Evolutionary conservation across 352 stramenopile genomes (phyloP).

Genomic region (Globisporangium recalcitrans): DNA sequence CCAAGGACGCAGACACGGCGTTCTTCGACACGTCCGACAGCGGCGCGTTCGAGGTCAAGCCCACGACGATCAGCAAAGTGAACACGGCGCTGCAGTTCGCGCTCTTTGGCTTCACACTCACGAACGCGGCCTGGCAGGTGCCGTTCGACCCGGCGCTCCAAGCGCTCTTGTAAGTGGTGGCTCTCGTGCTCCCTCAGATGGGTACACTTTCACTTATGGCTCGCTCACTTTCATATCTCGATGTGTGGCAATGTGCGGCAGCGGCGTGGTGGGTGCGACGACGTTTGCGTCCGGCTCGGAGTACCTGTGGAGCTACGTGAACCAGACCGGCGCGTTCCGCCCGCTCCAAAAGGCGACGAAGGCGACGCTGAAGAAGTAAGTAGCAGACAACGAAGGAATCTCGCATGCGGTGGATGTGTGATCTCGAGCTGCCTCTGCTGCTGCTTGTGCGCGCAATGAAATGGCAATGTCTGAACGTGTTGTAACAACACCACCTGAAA

Average conservation of each 20-base stretch:
- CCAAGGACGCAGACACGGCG: conserved; percentile 53
- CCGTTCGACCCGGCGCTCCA: conserved; percentile 48
- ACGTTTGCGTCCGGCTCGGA: conserved; percentile 73
- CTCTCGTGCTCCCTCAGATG: conserved; percentile 15
- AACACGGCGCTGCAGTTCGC: conserved; percentile 79
- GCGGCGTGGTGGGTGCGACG: conserved; percentile 59
- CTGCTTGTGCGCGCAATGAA: too few relatives aligned
- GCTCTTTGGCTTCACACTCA: conserved; percentile 66
- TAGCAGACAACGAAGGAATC: conserved; percentile 1
- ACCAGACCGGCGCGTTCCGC: conserved; percentile 63
- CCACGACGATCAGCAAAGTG: conserved; percentile 67
- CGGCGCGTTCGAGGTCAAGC: conserved; percentile 66
- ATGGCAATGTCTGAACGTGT: too few relatives aligned
- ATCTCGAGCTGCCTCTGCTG: too few relatives aligned
- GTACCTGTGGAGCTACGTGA: conserved; percentile 73
- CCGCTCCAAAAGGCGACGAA: conserved; percentile 33
- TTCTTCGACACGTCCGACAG: conserved; percentile 80
- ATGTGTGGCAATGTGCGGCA: conserved; percentile 16
- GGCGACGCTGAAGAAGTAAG: conserved; percentile 17
- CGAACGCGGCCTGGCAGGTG: conserved; percentile 69
- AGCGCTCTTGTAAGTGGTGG: conserved; percentile 55
- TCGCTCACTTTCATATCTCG: conserved; percentile 6
- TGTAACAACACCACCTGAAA: too few relatives aligned
- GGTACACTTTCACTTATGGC: neutral
- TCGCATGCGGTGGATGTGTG: too few relatives aligned